Percentiles rank a stretch among this genome's conserved stretches.
These are phyloP conservation scores for Hebeloma cylindrosporum DNA, from an alignment of 768 basidiomycete genomes.

Conservation along the genomic window DNA sequence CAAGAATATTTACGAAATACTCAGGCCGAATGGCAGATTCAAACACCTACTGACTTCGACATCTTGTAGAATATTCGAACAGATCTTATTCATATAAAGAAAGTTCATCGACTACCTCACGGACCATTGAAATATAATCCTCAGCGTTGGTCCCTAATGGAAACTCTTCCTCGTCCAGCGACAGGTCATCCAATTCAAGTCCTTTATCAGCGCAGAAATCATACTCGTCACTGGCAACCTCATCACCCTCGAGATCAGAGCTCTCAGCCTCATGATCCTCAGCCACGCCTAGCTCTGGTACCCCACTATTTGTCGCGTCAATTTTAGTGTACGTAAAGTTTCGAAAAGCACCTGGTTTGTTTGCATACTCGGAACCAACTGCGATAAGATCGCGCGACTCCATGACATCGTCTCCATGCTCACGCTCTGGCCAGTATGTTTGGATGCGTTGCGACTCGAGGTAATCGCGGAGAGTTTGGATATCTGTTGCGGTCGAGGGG, in stretches of 20 bases:
- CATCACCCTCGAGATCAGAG: conserved; percentile 1
- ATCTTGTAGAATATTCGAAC: too few relatives aligned
- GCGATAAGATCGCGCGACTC: conserved; percentile 10
- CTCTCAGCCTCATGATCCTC: not conserved
- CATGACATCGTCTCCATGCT: conserved; percentile 1
- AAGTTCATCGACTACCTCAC: conserved; percentile 3
- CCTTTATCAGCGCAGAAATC: conserved; percentile 2
- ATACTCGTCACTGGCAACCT: not conserved
- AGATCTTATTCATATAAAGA: not conserved
- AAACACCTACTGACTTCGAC: too few relatives aligned
- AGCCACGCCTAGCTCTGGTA: not conserved
- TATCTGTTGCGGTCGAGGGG: conserved; percentile 10
- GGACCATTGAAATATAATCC: not conserved
- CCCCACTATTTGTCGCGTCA: conserved; percentile 1
- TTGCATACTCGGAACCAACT: conserved; percentile 10
- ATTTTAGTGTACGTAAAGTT: conserved; percentile 11
- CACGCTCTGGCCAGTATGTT: not conserved
- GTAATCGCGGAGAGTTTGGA: conserved; percentile 6
- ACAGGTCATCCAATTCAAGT: conserved; percentile 1
- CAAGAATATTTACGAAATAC: too few relatives aligned
- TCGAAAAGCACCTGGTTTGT: conserved; percentile 7
- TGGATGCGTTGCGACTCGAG: conserved; percentile 9
- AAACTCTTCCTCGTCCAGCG: conserved; percentile 9
- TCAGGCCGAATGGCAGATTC: too few relatives aligned
- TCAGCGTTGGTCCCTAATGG: not conserved